phyloP scores from a whole-genome alignment of 768 basidiomycete species.

The Leucocoprinus leucothites region DNA sequence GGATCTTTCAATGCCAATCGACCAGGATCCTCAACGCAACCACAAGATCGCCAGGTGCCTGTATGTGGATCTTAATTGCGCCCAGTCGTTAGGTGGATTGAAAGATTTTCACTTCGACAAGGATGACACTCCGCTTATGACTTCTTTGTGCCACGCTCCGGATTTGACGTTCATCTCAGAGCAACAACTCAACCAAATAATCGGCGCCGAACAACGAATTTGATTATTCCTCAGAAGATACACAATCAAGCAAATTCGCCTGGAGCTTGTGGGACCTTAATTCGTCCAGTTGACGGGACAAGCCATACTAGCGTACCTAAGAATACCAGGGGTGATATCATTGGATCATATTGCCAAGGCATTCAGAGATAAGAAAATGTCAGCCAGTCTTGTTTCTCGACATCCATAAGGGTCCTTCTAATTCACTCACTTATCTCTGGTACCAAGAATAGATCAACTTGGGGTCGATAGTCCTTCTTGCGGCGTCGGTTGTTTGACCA shows the following conservation, averaged over 20 bases:
- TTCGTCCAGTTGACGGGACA: no score
- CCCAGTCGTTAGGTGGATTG: no score
- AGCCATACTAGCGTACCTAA: neutral
- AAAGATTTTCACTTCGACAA: no score
- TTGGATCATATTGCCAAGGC: neutral
- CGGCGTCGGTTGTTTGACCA: neutral
- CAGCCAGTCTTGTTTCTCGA: neutral
- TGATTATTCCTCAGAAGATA: neutral
- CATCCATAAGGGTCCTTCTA: neutral
- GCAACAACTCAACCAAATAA: neutral
- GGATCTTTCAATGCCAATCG: neutral
- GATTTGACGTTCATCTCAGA: no score
- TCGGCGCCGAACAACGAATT: neutral
- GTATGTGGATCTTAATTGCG: neutral
- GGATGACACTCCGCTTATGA: no score
- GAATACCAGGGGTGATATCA: neutral
- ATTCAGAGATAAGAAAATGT: neutral
- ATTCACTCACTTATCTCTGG: constrained; percentile 4
- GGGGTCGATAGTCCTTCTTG: neutral
- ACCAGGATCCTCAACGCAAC: neutral
- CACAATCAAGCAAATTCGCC: neutral
- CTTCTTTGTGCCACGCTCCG: no score
- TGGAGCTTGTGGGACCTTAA: neutral
- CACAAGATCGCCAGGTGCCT: neutral
- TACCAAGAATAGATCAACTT: neutral